Evolutionary conservation across 495 filamentous ascomycete genomes (phyloP), one percentile per base, ranked within the genome.

Genomic region (Hypoxylon cercidicola): DNA sequence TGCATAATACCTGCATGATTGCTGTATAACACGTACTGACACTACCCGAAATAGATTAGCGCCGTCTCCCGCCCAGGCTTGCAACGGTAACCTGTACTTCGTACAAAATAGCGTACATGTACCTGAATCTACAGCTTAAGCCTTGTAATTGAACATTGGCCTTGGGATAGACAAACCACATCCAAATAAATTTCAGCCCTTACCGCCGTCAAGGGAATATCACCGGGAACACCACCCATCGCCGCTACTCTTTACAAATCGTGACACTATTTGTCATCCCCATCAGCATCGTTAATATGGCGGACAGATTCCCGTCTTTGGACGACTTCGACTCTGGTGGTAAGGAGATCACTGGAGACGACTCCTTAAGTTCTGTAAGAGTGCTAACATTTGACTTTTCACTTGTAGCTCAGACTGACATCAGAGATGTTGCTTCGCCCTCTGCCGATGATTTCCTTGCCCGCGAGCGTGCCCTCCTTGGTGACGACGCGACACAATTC

Each of bases 291-390:
- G 18, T 61, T 72, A 74, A 72, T 45, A 99, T 99, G 95, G 94
- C 95, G 18, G 93, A 98, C 79, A 84, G 93, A 73, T 99, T 99
- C 78, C 95, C 95, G 53, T 96, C 95, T 18, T 80, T 99, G 74
- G 95, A 99, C 76, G 95, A 98, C 74, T 93, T 98, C 77, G 90
- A 94, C 72, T 92, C 89, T 54, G 94, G 94, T 87, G 85, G 82
- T 89, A 81, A 75, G 76, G 70, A 43, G 13, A 32, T 7, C 10
- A 32, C 30, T 28, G n/a, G n/a, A n/a, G n/a, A 45, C 49, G 13
- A 16, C 45, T 53, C 44, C 40, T 60, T 46, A 49, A 44, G 43
- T 47, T 2, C 37, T 41, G 12, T 21, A 32, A 32, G 30, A 10
- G 52, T 45, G 16, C 18, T 49, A 55, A 48, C 43, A 55, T 23